These are phyloP conservation scores for Sanguinoderma infundibulare DNA, from an alignment of 1,284 basidiomycete genomes.

Conservation along the genomic window DNA sequence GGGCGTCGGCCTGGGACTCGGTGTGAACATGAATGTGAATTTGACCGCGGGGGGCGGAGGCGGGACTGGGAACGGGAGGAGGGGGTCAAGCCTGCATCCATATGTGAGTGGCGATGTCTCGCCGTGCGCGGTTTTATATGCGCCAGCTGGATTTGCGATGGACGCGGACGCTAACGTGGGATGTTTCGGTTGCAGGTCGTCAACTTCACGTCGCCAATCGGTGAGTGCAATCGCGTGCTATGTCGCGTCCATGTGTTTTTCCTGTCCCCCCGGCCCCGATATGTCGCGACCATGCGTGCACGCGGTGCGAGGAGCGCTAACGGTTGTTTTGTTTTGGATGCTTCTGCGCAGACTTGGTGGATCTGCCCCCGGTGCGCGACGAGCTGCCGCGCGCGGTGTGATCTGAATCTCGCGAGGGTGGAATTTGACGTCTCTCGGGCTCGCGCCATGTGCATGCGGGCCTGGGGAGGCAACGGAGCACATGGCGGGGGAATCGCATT, in stretches of 20 bases:
- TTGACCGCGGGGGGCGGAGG: not conserved
- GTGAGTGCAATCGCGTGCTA: slow-evolving; percentile 20
- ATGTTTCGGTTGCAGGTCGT: slow-evolving; percentile 22
- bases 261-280: not conserved
- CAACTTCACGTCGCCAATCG: slow-evolving; percentile 39
- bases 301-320: not conserved
- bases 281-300: not conserved
- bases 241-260: not conserved
- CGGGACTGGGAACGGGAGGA: slow-evolving; percentile 11
- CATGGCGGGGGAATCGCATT: not conserved
- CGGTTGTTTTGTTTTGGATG: too few species aligned
- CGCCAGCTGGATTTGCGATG: not conserved
- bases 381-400: slow-evolving; percentile 23
- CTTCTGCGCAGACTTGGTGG: slow-evolving; percentile 18
- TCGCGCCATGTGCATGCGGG: not conserved
- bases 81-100: slow-evolving; percentile 35
- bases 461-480: not conserved
- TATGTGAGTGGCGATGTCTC: slow-evolving; percentile 32
- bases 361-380: slow-evolving; percentile 16
- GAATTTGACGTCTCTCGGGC: not conserved
- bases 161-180: not conserved
- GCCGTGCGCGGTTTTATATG: not conserved
- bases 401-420: not conserved
- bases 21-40: not conserved
- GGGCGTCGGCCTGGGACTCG: slow-evolving; percentile 1